Conservation (phyloP, 2,329 filamentous ascomycete genomes). For the Stagonosporopsis vannaccii region DNA sequence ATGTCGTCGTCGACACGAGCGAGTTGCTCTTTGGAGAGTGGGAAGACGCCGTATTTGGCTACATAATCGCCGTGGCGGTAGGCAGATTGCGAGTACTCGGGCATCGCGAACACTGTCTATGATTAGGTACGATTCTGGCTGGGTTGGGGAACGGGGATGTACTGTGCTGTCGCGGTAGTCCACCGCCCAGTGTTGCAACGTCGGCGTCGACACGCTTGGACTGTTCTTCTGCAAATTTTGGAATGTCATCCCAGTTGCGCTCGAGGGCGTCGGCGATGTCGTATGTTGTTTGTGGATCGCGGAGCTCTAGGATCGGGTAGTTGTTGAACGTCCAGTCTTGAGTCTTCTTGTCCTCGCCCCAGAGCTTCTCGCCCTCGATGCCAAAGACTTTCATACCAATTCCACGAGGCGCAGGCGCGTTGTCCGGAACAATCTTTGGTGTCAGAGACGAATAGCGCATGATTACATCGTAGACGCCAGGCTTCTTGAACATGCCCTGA, state of each 20-base stretch:
- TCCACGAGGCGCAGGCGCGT: slow-evolving; percentile 54
- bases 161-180: slow-evolving; percentile 35
- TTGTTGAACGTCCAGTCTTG: slow-evolving; percentile 61
- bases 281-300: slow-evolving; percentile 54
- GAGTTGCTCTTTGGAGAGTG: slow-evolving; percentile 51
- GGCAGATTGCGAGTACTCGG: slow-evolving; percentile 57
- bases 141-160: not conserved
- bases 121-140: not conserved
- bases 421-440: slow-evolving; percentile 36
- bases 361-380: slow-evolving; percentile 50
- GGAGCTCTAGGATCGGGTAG: slow-evolving; percentile 57
- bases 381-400: slow-evolving; percentile 60
- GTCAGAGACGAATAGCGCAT: slow-evolving; percentile 40
- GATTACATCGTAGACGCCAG: slow-evolving; percentile 35
- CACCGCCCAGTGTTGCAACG: slow-evolving; percentile 34
- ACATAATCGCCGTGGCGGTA: slow-evolving; percentile 59
- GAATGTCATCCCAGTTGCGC: slow-evolving; percentile 36
- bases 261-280: slow-evolving; percentile 49
- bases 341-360: slow-evolving; percentile 41
- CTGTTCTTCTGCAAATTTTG: slow-evolving; percentile 46
- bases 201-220: slow-evolving; percentile 52
- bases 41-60: slow-evolving; percentile 57
- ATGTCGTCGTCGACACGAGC: slow-evolving; percentile 50
- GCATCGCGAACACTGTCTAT: slow-evolving; percentile 35
- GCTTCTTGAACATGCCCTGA: slow-evolving; percentile 38